Conservation (phyloP, 352 stramenopile species). For the Thalassiosira livingstoniorum region DNA sequence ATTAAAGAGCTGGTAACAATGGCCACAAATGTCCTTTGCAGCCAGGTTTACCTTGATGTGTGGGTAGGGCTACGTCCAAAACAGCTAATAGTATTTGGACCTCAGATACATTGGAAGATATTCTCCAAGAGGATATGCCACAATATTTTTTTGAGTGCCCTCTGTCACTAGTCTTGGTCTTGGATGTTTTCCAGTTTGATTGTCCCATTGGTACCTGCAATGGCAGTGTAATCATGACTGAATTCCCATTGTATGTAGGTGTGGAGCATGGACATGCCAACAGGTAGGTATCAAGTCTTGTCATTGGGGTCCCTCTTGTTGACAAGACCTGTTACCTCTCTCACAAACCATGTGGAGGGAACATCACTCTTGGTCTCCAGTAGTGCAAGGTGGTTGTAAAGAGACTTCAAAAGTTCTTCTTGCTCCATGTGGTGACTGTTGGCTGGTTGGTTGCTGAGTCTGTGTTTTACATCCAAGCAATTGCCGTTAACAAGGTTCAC, state of each 20-base stretch:
- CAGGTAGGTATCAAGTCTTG: not conserved
- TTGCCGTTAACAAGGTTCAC: no score
- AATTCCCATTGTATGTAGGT: not conserved
- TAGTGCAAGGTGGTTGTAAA: not conserved
- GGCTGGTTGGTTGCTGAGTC: no score
- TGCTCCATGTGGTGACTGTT: no score
- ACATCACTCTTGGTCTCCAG: not conserved
- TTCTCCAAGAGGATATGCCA: not conserved
- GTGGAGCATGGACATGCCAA: not conserved
- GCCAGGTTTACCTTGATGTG: no score
- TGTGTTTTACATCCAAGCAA: no score
- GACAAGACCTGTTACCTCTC: not conserved
- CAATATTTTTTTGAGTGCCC: not conserved
- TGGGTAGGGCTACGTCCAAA: no score
- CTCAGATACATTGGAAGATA: constrained; percentile 10
- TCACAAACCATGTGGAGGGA: not conserved
- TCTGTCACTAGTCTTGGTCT: not conserved
- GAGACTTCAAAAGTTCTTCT: not conserved
- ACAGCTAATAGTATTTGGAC: no score
- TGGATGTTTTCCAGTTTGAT: not conserved
- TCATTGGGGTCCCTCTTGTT: not conserved
- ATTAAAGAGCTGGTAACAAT: no score
- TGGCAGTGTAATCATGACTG: not conserved
- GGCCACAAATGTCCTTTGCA: no score
- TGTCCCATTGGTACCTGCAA: not conserved